A percentile compares a stretch with the other conserved stretches of the same genome.
Conservation (phyloP, 192 early-diverging fungal species). For the Phlyctochytrium bullatum region DNA sequence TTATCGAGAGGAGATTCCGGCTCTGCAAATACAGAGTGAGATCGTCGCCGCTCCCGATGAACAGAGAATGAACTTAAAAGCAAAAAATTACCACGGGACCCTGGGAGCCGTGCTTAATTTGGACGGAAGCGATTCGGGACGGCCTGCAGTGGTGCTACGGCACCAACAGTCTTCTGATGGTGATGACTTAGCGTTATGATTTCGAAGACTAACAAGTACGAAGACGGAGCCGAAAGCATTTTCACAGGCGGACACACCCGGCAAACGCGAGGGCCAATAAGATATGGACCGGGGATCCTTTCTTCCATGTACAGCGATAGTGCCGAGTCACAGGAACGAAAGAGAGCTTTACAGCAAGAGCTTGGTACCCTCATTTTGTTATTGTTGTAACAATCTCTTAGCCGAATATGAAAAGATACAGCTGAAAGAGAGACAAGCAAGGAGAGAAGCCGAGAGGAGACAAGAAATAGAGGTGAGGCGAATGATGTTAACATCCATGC, state of each 20-base stretch:
- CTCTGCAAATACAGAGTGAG: too few relatives aligned
- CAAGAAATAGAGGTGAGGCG: neutral
- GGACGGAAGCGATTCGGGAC: neutral
- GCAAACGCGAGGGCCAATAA: neutral
- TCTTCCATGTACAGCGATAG: neutral
- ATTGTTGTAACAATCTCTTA: neutral
- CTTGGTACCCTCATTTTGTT: neutral
- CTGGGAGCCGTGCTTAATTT: neutral
- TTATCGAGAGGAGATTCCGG: too few relatives aligned
- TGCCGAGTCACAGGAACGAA: neutral
- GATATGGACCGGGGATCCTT: constrained; percentile 2
- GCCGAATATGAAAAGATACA: constrained; percentile 5
- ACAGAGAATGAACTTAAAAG: neutral
- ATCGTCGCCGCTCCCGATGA: neutral
- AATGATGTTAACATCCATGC: too few relatives aligned
- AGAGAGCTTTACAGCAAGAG: neutral
- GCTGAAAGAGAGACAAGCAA: neutral
- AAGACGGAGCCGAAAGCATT: neutral
- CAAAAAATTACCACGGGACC: constrained; percentile 1
- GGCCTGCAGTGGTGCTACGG: too few relatives aligned
- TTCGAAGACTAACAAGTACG: too few relatives aligned
- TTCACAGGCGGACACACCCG: neutral
- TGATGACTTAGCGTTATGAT: too few relatives aligned
- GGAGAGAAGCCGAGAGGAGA: constrained; percentile 1
- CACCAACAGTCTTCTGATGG: too few relatives aligned